Evolutionary conservation across 192 early-diverging fungal genomes (phyloP).

Genomic region (Mortierella claussenii): DNA sequence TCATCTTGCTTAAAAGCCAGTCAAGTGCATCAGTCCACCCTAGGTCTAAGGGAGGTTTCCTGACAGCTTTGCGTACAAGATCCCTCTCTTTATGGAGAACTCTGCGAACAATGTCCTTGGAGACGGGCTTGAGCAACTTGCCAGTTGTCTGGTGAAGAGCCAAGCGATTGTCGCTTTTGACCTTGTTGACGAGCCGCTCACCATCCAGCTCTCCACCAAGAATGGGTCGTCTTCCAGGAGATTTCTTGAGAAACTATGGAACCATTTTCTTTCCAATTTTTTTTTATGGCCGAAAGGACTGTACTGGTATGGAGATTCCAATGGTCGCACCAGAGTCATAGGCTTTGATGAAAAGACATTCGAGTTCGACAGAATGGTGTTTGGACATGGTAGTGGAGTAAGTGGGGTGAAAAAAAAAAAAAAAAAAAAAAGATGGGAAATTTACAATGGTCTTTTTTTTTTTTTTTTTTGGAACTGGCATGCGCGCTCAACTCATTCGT

Average conservation of each 20-base stretch:
- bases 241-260: conserved; percentile 4
- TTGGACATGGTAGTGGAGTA: too few relatives aligned
- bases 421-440: too few relatives aligned
- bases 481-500: too few relatives aligned
- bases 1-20: neutral
- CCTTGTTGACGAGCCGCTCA: neutral
- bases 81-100: neutral
- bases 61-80: neutral
- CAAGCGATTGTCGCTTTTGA: neutral
- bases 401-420: too few relatives aligned
- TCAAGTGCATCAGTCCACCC: neutral
- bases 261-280: conserved; percentile 4
- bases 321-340: too few relatives aligned
- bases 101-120: neutral
- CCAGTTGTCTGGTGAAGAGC: conserved; percentile 4
- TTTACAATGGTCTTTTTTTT: too few relatives aligned
- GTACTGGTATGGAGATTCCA: too few relatives aligned
- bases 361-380: too few relatives aligned
- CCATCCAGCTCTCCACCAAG: neutral
- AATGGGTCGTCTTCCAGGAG: conserved; percentile 5
- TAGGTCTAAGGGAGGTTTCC: neutral
- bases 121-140: neutral
- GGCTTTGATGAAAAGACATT: too few relatives aligned
- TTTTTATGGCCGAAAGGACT: neutral
- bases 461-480: too few relatives aligned